Percentiles rank a stretch among this genome's conserved stretches.
Evolutionary conservation across 2,329 filamentous ascomycete species (phyloP).

Genomic region (Dothistroma septosporum): DNA sequence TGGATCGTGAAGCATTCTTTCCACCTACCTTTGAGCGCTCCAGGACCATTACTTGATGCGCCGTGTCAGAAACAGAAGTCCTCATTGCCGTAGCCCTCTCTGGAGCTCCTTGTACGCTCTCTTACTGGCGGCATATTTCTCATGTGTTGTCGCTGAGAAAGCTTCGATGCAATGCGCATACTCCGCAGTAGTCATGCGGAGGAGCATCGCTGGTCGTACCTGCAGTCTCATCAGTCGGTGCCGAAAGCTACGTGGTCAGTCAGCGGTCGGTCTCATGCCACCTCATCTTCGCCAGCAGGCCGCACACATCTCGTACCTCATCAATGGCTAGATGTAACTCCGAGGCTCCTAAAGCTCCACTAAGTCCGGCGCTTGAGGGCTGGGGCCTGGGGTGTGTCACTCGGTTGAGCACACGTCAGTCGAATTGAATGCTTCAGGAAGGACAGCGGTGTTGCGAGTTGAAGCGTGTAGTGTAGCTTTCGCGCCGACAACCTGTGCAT

Average conservation of each 20-base stretch:
- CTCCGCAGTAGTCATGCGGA: neutral
- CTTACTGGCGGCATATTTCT: neutral
- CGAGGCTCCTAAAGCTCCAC: no score
- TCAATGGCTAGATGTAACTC: neutral
- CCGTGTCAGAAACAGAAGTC: no score
- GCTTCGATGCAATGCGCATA: neutral
- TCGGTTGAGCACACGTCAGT: neutral
- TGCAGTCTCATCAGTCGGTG: neutral
- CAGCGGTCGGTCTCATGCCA: neutral
- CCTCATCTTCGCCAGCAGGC: neutral
- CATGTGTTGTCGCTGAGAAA: neutral
- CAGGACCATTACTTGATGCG: no score
- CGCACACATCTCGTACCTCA: neutral
- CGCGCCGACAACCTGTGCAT: neutral
- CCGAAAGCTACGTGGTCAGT: neutral
- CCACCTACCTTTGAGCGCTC: no score
- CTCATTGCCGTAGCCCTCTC: no score
- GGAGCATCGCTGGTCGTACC: neutral
- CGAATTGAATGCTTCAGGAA: neutral
- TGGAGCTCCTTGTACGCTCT: neutral
- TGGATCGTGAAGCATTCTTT: no score
- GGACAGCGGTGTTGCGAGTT: neutral
- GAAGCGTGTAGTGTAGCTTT: neutral
- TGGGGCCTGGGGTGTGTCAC: no score
- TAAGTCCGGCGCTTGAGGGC: no score